Percentiles rank a stretch among this genome's conserved stretches.
These are phyloP conservation scores for Suillus placidus DNA, from an alignment of 768 basidiomycete genomes.

Conservation along the genomic window DNA sequence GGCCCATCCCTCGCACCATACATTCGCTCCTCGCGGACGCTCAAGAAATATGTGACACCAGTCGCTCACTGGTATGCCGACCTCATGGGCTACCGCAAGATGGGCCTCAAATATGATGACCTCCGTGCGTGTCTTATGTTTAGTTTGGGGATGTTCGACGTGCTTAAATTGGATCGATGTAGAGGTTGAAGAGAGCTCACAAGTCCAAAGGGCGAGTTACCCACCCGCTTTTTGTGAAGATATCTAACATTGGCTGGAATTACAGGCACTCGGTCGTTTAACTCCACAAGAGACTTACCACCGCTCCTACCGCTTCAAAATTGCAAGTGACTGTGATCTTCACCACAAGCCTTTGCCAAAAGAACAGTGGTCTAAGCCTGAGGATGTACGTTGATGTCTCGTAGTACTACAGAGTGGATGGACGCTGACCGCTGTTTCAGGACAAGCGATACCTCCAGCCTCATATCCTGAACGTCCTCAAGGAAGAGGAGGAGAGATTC, in stretches of 20 bases:
- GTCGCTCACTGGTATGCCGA: conserved; percentile 83
- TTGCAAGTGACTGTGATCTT: conserved; percentile 48
- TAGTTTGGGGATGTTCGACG: background rate
- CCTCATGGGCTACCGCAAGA: conserved; percentile 78
- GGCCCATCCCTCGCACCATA: conserved; percentile 77
- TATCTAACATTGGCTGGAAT: conserved; percentile 8
- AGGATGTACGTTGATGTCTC: conserved; percentile 60
- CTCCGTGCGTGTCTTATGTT: conserved; percentile 61
- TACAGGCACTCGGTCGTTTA: conserved; percentile 82
- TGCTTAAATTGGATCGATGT: conserved; percentile 5
- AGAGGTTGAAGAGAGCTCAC: conserved; percentile 78
- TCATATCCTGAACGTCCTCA: conserved; percentile 68
- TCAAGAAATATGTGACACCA: conserved; percentile 72
- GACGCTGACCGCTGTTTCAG: conserved; percentile 43
- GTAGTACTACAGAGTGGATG: conserved; percentile 2
- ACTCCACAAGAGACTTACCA: conserved; percentile 82
- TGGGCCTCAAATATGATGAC: conserved; percentile 95
- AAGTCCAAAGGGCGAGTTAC: conserved; percentile 73
- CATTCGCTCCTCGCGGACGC: conserved; percentile 66
- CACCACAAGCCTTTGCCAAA: conserved; percentile 85
- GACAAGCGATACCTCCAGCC: conserved; percentile 89
- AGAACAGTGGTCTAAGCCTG: conserved; percentile 73
- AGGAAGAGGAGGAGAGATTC: conserved; percentile 76
- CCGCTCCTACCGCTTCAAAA: conserved; percentile 86
- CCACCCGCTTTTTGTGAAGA: background rate